Conservation (phyloP, 2,329 filamentous ascomycete species). For the Colletotrichum tofieldiae region DNA sequence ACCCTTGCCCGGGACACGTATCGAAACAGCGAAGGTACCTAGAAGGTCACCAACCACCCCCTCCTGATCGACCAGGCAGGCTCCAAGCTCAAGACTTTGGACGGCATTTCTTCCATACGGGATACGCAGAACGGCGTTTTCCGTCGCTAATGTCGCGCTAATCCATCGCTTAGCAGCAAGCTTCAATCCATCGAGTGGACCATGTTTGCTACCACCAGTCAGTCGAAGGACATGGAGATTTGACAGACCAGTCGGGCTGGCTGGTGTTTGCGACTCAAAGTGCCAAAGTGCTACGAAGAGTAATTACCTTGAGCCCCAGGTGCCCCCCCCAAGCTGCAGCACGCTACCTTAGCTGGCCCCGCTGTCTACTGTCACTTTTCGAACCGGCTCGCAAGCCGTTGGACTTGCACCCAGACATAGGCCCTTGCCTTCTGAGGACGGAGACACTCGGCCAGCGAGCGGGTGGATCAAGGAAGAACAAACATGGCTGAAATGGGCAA, state of each 20-base stretch:
- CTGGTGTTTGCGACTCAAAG: slow-evolving; percentile 21
- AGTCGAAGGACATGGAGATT: background rate
- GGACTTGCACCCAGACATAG: slow-evolving; percentile 20
- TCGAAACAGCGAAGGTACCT: background rate
- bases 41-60: too few relatives aligned
- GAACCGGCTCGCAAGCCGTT: slow-evolving; percentile 42
- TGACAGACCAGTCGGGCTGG: slow-evolving; percentile 3
- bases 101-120: background rate
- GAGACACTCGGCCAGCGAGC: slow-evolving; percentile 13
- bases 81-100: background rate
- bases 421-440: slow-evolving; percentile 3
- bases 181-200: slow-evolving; percentile 15
- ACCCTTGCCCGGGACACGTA: background rate
- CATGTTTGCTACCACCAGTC: slow-evolving; percentile 21
- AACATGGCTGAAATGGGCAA: slow-evolving; percentile 14
- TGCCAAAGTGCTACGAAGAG: background rate
- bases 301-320: slow-evolving; percentile 8
- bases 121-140: slow-evolving; percentile 19
- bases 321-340: slow-evolving; percentile 18
- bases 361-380: slow-evolving; percentile 37
- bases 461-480: slow-evolving; percentile 9
- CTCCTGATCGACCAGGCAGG: too few relatives aligned
- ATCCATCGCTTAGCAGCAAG: slow-evolving; percentile 25
- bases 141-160: slow-evolving; percentile 27
- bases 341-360: slow-evolving; percentile 28